phyloP scores from a whole-genome alignment of 2,329 filamentous ascomycete genomes.

The Nigrospora oryzae region DNA sequence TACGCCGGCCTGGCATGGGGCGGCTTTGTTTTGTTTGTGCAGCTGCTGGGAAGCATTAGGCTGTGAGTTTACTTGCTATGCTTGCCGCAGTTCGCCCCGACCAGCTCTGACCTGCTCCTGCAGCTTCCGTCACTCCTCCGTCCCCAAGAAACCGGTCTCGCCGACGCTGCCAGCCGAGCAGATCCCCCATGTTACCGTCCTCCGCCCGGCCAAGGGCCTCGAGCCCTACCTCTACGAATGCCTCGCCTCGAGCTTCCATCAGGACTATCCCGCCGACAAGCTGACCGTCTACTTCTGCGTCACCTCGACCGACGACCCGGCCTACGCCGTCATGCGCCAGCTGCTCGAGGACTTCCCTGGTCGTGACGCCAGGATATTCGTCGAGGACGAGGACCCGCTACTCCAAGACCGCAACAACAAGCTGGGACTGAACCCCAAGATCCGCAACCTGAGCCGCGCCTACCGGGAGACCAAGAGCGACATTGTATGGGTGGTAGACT shows the following conservation, averaged over 20 bases:
- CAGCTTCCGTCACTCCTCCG: constrained; percentile 44
- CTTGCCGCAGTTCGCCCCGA: too few relatives aligned
- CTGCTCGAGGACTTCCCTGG: constrained; percentile 66
- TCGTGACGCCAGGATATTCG: constrained; percentile 62
- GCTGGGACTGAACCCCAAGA: constrained; percentile 95
- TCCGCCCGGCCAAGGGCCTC: constrained; percentile 87
- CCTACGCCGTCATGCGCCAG: constrained; percentile 63
- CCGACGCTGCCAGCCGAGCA: constrained; percentile 39
- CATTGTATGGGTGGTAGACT: constrained; percentile 90
- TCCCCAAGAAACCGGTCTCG: constrained; percentile 40
- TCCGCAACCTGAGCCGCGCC: constrained; percentile 88
- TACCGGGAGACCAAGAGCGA: constrained; percentile 85
- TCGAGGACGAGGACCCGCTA: constrained; percentile 75
- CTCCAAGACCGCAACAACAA: constrained; percentile 46
- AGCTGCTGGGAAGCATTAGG: constrained; percentile 39
- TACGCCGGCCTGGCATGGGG: constrained; percentile 44
- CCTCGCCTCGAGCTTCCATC: constrained; percentile 74
- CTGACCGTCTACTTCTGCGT: constrained; percentile 80
- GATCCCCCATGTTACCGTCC: constrained; percentile 78
- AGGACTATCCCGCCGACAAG: constrained; percentile 70
- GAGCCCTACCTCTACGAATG: constrained; percentile 90
- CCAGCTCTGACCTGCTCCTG: background rate
- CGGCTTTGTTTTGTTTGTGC: constrained; percentile 40
- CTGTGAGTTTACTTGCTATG: too few relatives aligned
- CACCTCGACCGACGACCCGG: constrained; percentile 64